These are phyloP conservation scores for Themeda triandra DNA, from an alignment of 176 grass and related monocot genomes.

Conservation along the genomic window DNA sequence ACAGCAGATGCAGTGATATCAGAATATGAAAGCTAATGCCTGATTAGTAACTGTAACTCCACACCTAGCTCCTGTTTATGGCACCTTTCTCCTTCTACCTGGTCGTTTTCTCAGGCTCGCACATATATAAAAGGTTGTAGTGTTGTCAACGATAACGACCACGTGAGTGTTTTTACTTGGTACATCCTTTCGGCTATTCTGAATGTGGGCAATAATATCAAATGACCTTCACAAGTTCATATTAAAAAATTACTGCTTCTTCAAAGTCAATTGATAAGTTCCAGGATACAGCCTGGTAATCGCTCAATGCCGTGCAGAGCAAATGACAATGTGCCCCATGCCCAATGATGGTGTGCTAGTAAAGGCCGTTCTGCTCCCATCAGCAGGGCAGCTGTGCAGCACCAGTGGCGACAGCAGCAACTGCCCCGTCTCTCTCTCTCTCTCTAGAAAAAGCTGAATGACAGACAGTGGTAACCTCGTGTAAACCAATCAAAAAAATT, in stretches of 20 bases:
- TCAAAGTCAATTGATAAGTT: neutral
- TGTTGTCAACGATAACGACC: neutral
- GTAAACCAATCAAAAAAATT: neutral
- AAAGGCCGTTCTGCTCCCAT: neutral
- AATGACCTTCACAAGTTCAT: neutral
- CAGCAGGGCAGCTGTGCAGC: conserved; percentile 13
- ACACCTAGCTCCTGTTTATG: neutral
- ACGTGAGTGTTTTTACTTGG: neutral
- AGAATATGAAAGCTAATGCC: conserved; percentile 80
- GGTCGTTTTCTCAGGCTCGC: neutral
- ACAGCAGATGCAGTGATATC: conserved; percentile 53
- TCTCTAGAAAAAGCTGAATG: neutral
- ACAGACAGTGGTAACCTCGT: neutral
- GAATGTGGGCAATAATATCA: neutral
- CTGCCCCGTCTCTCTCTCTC: neutral
- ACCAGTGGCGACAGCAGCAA: conserved; percentile 9
- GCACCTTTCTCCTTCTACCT: neutral
- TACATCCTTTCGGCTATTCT: neutral
- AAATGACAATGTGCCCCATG: neutral
- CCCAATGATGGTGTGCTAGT: neutral
- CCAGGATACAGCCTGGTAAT: neutral
- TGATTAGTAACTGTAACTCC: neutral
- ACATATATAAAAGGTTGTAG: conserved; percentile 7
- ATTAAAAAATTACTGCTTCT: neutral
- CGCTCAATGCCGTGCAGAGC: neutral